These are phyloP conservation scores for Tolypocladium endophyticum DNA, from an alignment of 2,329 filamentous ascomycete genomes.

Conservation along the genomic window DNA sequence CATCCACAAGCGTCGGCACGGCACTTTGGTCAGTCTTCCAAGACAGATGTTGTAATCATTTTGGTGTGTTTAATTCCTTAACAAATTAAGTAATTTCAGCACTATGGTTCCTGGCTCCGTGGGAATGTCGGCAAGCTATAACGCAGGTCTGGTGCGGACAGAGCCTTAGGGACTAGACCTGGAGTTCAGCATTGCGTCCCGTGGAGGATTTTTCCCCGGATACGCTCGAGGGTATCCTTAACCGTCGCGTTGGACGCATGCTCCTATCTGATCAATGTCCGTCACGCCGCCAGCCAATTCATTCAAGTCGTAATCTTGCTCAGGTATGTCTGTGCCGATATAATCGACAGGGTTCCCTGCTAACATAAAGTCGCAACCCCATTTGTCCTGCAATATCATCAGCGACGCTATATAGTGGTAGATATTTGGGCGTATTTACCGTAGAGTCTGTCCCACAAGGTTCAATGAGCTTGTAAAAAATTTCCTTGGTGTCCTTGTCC, in stretches of 20 bases:
- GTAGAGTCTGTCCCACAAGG: background rate
- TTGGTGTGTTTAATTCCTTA: too few species aligned
- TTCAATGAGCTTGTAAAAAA: background rate
- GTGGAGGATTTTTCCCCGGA: background rate
- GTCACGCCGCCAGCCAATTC: background rate
- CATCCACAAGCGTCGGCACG: too few species aligned
- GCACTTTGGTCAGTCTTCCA: too few species aligned
- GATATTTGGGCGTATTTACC: background rate
- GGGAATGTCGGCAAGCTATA: too few species aligned
- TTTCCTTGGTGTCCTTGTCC: too few species aligned
- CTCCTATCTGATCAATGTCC: background rate
- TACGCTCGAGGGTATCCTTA: too few species aligned
- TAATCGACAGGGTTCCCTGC: too few species aligned
- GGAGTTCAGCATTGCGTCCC: background rate
- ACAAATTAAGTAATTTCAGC: too few species aligned
- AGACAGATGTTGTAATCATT: too few species aligned
- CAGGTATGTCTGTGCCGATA: too few species aligned
- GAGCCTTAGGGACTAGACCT: background rate
- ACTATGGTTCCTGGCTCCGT: too few species aligned
- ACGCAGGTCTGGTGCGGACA: too few species aligned
- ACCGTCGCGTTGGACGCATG: background rate
- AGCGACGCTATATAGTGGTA: background rate
- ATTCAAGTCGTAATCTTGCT: background rate
- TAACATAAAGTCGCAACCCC: background rate
- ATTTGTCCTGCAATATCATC: background rate